Percentiles rank a stretch among this genome's conserved stretches.
Conservation (phyloP, 176 grass and related monocot species). For the Puya raimondii region DNA sequence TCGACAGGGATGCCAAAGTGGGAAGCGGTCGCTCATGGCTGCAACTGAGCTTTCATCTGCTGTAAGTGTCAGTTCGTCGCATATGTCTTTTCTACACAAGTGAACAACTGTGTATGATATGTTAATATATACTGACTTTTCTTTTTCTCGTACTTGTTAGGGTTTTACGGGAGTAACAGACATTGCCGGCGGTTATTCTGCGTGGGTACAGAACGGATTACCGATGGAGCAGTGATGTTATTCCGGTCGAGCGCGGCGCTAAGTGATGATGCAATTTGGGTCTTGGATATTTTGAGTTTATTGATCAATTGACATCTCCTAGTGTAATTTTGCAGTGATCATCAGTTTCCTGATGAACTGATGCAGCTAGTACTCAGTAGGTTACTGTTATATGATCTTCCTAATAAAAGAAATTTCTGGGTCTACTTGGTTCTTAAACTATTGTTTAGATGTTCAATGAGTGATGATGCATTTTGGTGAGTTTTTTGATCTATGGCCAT, state of each 20-base stretch:
- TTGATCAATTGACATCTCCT: not conserved
- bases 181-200: slow-evolving; percentile 57
- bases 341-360: not conserved
- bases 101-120: not conserved
- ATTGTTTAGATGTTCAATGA: too few relatives aligned
- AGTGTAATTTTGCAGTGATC: too few relatives aligned
- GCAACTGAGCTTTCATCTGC: slow-evolving; percentile 53
- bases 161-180: slow-evolving; percentile 57
- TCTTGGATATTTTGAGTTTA: not conserved
- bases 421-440: too few relatives aligned
- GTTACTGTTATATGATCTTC: too few relatives aligned
- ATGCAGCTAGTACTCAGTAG: not conserved
- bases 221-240: slow-evolving; percentile 24
- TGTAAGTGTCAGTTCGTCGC: slow-evolving; percentile 28
- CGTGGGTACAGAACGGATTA: slow-evolving; percentile 53
- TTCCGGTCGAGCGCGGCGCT: not conserved
- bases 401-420: too few relatives aligned
- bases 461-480: too few relatives aligned
- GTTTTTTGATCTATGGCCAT: too few relatives aligned
- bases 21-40: slow-evolving; percentile 74
- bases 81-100: not conserved
- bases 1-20: slow-evolving; percentile 69
- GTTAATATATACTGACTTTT: not conserved
- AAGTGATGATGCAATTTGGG: too few relatives aligned
- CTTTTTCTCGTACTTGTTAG: slow-evolving; percentile 18